phyloP scores from a whole-genome alignment of 2,329 filamentous ascomycete genomes.

The Myriosclerotinia curreyana region DNA sequence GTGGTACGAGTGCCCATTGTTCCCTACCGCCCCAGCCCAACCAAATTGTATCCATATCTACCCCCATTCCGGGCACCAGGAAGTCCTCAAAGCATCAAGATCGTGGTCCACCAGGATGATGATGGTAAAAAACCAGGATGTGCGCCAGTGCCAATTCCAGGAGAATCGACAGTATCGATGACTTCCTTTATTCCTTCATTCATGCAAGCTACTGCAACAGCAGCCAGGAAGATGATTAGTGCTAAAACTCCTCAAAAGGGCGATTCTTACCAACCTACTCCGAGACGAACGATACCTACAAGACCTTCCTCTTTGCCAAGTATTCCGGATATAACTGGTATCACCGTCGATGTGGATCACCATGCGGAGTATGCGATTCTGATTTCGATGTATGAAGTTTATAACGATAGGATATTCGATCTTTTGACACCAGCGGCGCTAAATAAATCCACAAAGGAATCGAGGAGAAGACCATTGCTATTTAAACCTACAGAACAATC shows the following conservation, averaged over 20 bases:
- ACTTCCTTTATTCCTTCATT: slow-evolving; percentile 34
- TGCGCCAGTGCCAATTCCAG: slow-evolving; percentile 22
- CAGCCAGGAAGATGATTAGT: slow-evolving; percentile 39
- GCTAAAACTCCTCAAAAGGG: slow-evolving; percentile 49
- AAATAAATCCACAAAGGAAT: slow-evolving; percentile 63
- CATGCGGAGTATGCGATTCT: slow-evolving; percentile 81
- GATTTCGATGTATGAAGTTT: slow-evolving; percentile 98
- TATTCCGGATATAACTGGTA: slow-evolving; percentile 68
- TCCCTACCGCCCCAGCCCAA: slow-evolving; percentile 26
- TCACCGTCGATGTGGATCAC: slow-evolving; percentile 64
- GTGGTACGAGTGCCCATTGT: slow-evolving; percentile 51
- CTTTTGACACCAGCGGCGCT: slow-evolving; percentile 67
- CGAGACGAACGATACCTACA: slow-evolving; percentile 60
- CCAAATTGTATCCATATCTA: slow-evolving; percentile 29
- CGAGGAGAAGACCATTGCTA: slow-evolving; percentile 72
- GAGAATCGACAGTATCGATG: slow-evolving; percentile 24
- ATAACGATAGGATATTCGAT: slow-evolving; percentile 97
- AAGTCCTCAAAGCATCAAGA: slow-evolving; percentile 37
- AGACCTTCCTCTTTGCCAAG: slow-evolving; percentile 70
- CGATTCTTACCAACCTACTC: slow-evolving; percentile 51
- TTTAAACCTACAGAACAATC: slow-evolving; percentile 91
- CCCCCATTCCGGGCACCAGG: slow-evolving; percentile 28
- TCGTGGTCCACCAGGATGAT: slow-evolving; percentile 26
- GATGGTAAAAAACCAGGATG: slow-evolving; percentile 19
- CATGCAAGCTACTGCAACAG: slow-evolving; percentile 36